Evolutionary conservation across 2,329 filamentous ascomycete species (phyloP).

Genomic region (Xylariaceae sp.): DNA sequence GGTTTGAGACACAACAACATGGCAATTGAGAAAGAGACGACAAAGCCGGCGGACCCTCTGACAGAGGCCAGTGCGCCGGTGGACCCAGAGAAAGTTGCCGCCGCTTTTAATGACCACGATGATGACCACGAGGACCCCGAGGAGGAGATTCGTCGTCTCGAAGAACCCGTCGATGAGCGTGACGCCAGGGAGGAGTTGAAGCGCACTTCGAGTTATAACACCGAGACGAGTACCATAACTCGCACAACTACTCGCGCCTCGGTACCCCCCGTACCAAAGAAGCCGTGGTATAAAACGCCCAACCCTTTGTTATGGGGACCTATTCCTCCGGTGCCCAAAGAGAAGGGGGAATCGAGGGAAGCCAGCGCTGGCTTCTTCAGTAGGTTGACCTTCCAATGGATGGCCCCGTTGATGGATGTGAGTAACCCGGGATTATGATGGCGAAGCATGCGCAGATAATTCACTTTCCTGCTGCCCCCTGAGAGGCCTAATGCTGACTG

Average conservation of each 20-base stretch:
- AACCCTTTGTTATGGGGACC: slow-evolving; percentile 59
- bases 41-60: slow-evolving; percentile 25
- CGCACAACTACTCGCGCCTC: slow-evolving; percentile 37
- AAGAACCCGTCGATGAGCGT: slow-evolving; percentile 27
- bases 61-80: slow-evolving; percentile 16
- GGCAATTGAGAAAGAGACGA: slow-evolving; percentile 27
- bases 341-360: slow-evolving; percentile 57
- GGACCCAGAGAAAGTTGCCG: slow-evolving; percentile 17
- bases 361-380: slow-evolving; percentile 70
- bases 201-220: slow-evolving; percentile 48
- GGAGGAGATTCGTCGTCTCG: slow-evolving; percentile 27
- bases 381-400: slow-evolving; percentile 79
- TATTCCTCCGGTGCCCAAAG: slow-evolving; percentile 51
- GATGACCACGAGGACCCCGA: slow-evolving; percentile 25
- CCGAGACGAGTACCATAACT: slow-evolving; percentile 46
- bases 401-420: slow-evolving; percentile 77
- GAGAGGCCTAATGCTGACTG: slow-evolving; percentile 1
- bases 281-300: slow-evolving; percentile 58
- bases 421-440: slow-evolving; percentile 29
- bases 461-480: neutral
- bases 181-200: slow-evolving; percentile 34
- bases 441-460: neutral
- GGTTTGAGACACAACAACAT: slow-evolving; percentile 19
- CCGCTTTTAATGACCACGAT: slow-evolving; percentile 9
- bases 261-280: slow-evolving; percentile 35